Conservation (phyloP, 2,329 filamentous ascomycete species). For the Aspergillus spinulosporus region DNA sequence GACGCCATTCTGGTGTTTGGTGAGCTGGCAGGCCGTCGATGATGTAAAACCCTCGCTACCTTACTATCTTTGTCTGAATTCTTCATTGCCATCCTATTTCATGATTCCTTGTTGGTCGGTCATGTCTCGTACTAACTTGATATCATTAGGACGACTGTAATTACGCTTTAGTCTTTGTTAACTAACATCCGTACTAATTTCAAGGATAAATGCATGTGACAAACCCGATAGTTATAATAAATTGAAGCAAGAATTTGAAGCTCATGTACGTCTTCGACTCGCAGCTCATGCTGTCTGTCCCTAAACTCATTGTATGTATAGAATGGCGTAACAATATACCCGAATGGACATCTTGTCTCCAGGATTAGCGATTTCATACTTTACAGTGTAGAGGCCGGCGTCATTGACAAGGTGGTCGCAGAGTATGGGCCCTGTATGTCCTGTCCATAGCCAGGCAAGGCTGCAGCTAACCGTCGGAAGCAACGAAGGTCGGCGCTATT, state of each 20-base stretch:
- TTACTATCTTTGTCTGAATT: conserved; percentile 84
- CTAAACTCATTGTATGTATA: conserved; percentile 54
- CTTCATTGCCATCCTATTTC: conserved; percentile 5
- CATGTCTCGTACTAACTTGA: conserved; percentile 26
- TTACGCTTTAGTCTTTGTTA: background rate
- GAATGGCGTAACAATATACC: conserved; percentile 83
- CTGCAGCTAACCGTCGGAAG: conserved; percentile 51
- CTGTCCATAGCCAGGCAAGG: conserved; percentile 11
- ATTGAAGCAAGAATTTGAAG: conserved; percentile 76
- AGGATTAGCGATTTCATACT: conserved; percentile 97
- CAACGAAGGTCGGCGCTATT: conserved; percentile 91
- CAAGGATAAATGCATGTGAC: conserved; percentile 93
- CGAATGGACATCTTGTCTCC: conserved; percentile 93
- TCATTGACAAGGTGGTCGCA: conserved; percentile 82
- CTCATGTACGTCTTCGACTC: conserved; percentile 69
- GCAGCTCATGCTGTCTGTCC: conserved; percentile 33
- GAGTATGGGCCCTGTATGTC: conserved; percentile 87
- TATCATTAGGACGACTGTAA: conserved; percentile 15
- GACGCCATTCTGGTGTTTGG: conserved; percentile 73
- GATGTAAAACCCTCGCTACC: conserved; percentile 99
- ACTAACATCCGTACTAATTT: conserved; percentile 30
- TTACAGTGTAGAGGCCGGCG: conserved; percentile 94
- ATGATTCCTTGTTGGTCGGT: conserved; percentile 5
- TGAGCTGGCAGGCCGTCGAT: conserved; percentile 70
- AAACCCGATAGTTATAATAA: conserved; percentile 82